phyloP scores from a whole-genome alignment of 2,329 filamentous ascomycete species.

The Diaporthe aspalathi region DNA sequence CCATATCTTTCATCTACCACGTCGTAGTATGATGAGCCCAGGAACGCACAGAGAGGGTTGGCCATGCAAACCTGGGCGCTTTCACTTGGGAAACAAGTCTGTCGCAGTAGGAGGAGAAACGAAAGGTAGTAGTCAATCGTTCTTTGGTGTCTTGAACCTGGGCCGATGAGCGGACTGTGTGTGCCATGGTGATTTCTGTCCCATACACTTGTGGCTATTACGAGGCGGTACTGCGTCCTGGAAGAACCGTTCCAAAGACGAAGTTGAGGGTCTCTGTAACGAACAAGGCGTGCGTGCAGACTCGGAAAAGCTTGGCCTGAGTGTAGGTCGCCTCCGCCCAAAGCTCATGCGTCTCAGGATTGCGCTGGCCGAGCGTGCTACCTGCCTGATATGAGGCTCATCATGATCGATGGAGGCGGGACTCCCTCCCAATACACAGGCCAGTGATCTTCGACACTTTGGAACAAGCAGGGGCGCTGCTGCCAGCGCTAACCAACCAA shows the following conservation, averaged over 20 bases:
- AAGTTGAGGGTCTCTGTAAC: background rate
- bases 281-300: background rate
- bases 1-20: background rate
- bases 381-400: background rate
- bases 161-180: background rate
- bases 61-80: background rate
- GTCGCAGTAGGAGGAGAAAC: background rate
- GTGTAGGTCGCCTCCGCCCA: background rate
- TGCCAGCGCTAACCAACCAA: too few species aligned
- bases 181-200: background rate
- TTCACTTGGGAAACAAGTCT: background rate
- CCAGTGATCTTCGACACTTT: too few species aligned
- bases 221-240: too few species aligned
- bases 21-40: background rate
- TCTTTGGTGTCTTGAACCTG: background rate
- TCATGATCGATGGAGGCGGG: background rate
- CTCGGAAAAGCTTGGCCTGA: conserved; percentile 3
- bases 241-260: background rate
- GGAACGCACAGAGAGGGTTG: background rate
- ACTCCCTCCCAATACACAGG: too few species aligned
- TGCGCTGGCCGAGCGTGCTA: background rate
- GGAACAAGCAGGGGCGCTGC: too few species aligned
- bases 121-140: conserved; percentile 13
- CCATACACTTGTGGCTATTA: background rate
- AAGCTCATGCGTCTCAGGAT: background rate